Evolutionary conservation across 805 yeast species (phyloP).

Genomic region (Candida dajiaensis): DNA sequence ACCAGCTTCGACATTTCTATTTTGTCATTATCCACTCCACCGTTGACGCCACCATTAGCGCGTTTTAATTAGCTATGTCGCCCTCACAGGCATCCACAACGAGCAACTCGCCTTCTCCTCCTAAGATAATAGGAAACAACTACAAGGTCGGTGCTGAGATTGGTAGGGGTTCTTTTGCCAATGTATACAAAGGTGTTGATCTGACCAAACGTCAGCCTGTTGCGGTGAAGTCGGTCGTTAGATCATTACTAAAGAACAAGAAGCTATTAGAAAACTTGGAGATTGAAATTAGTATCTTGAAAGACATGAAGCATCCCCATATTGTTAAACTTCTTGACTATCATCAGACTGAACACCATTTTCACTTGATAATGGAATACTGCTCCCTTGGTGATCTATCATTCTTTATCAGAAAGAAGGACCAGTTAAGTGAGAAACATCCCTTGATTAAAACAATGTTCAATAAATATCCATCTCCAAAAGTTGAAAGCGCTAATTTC

Average conservation of each 20-base stretch:
- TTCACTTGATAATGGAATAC: constrained; percentile 92
- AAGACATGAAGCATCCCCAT: constrained; percentile 87
- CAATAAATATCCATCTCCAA: constrained; percentile 77
- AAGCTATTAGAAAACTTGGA: constrained; percentile 87
- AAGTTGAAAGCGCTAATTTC: constrained; percentile 35
- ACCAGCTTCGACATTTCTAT: background rate
- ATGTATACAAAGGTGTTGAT: constrained; percentile 80
- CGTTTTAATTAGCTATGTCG: background rate
- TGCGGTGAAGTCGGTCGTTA: constrained; percentile 83
- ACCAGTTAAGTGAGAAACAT: constrained; percentile 64
- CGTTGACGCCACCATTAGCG: background rate
- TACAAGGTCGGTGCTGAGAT: constrained; percentile 47
- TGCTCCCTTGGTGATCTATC: constrained; percentile 94
- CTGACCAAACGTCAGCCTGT: constrained; percentile 51
- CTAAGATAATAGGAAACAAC: constrained; percentile 17
- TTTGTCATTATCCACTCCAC: background rate
- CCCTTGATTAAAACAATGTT: constrained; percentile 75
- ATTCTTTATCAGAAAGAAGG: constrained; percentile 72
- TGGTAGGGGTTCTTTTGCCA: constrained; percentile 95
- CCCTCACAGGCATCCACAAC: background rate
- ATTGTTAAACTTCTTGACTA: constrained; percentile 84
- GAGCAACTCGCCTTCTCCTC: background rate
- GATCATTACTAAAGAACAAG: constrained; percentile 77
- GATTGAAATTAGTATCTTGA: constrained; percentile 84
- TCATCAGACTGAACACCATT: constrained; percentile 68